Evolutionary conservation across 306 rosid genomes (phyloP).

Genomic region (Styphnolobium japonicum): DNA sequence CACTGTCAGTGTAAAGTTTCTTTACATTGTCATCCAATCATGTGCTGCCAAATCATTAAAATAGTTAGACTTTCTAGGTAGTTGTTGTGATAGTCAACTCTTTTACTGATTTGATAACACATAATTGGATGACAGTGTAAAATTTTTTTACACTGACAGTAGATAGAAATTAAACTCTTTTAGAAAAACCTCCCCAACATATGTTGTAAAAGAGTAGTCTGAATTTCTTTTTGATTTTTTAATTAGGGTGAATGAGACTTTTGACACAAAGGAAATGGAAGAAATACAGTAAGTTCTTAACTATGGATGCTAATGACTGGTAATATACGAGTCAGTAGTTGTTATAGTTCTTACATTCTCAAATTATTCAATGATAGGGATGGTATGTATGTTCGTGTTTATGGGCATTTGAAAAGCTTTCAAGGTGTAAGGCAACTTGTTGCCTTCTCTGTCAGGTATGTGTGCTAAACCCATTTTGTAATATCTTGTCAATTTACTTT

Average conservation of each 20-base stretch:
- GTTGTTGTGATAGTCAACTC: too few relatives aligned
- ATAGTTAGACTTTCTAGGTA: too few relatives aligned
- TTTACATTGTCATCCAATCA: too few relatives aligned
- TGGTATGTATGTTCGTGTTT: constrained; percentile 59
- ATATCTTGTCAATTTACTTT: not conserved
- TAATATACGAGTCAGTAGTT: not conserved
- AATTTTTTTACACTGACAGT: too few relatives aligned
- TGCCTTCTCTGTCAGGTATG: constrained; percentile 84
- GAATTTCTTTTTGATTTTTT: constrained; percentile 8
- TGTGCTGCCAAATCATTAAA: too few relatives aligned
- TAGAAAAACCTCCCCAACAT: too few relatives aligned
- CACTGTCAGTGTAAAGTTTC: too few relatives aligned
- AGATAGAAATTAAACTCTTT: too few relatives aligned
- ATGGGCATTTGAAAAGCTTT: constrained; percentile 79
- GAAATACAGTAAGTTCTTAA: constrained; percentile 57
- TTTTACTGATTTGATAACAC: too few relatives aligned
- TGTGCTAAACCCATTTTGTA: not conserved
- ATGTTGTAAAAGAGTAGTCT: not conserved
- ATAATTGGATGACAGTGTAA: too few relatives aligned
- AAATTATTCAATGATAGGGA: constrained; percentile 34
- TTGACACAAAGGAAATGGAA: constrained; percentile 78
- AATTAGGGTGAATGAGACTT: constrained; percentile 70
- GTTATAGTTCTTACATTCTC: constrained; percentile 19
- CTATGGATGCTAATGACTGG: not conserved
- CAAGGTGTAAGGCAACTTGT: constrained; percentile 66